Evolutionary conservation across 2,329 filamentous ascomycete species (phyloP).

Genomic region (Ceratocystis alfenasii): DNA sequence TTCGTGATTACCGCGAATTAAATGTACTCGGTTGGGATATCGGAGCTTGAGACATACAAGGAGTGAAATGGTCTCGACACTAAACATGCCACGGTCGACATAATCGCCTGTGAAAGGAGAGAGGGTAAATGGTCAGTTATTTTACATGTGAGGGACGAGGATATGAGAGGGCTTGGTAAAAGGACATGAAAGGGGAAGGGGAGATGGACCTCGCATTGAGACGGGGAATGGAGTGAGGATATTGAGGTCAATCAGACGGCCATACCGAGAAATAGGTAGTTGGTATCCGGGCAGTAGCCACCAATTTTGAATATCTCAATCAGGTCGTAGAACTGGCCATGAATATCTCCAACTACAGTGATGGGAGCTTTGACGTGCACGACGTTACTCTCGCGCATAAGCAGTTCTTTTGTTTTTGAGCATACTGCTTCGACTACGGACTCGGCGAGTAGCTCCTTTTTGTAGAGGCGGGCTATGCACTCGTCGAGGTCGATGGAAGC

Average conservation of each 20-base stretch:
- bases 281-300: slow-evolving; percentile 92
- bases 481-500: slow-evolving; percentile 96
- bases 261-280: slow-evolving; percentile 89
- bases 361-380: slow-evolving; percentile 93
- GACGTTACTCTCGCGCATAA: slow-evolving; percentile 99
- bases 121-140: background rate
- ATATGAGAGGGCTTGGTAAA: background rate
- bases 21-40: slow-evolving; percentile 88
- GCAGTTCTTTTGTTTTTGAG: slow-evolving; percentile 94
- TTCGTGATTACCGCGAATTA: slow-evolving; percentile 97
- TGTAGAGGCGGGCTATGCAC: slow-evolving; percentile 93
- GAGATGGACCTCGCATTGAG: background rate
- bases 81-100: slow-evolving; percentile 96
- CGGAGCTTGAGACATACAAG: slow-evolving; percentile 94
- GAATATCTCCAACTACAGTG: slow-evolving; percentile 95
- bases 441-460: slow-evolving; percentile 91
- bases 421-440: slow-evolving; percentile 98
- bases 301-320: slow-evolving; percentile 99
- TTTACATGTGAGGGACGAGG: background rate
- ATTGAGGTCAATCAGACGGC: background rate
- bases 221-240: no score
- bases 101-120: slow-evolving; percentile 60
- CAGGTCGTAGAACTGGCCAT: slow-evolving; percentile 97
- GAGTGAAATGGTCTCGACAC: slow-evolving; percentile 94
- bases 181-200: background rate